These are phyloP conservation scores for Leucoagaricus sp. DNA, from an alignment of 1,284 basidiomycete species.

Conservation along the genomic window DNA sequence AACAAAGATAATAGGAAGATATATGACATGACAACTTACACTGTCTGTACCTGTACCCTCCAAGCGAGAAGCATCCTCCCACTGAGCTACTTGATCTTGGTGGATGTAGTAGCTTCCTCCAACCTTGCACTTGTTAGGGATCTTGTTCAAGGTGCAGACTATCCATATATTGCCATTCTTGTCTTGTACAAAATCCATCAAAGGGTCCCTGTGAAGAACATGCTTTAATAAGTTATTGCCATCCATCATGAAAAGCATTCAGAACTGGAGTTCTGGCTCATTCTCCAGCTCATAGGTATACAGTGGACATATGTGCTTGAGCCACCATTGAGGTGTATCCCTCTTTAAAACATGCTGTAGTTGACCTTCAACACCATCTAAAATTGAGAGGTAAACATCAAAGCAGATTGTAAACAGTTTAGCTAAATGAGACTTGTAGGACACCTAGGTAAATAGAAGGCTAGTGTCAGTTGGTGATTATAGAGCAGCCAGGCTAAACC, in stretches of 20 bases:
- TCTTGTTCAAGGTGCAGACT: not conserved
- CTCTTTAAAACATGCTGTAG: not conserved
- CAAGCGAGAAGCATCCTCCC: not conserved
- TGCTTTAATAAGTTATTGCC: constrained; percentile 10
- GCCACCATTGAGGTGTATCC: not conserved
- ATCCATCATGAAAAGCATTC: constrained; percentile 10
- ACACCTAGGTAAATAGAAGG: not conserved
- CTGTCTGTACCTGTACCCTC: too few species aligned
- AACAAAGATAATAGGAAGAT: too few species aligned
- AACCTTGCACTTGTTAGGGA: not conserved
- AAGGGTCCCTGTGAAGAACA: not conserved
- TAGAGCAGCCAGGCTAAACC: not conserved
- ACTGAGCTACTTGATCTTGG: not conserved
- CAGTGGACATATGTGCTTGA: not conserved
- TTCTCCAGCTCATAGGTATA: constrained; percentile 7
- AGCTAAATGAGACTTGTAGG: not conserved
- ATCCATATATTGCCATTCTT: not conserved
- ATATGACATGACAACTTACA: too few species aligned
- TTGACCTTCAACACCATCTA: not conserved
- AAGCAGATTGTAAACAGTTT: not conserved
- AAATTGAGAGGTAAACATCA: not conserved
- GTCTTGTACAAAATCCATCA: not conserved
- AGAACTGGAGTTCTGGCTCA: not conserved
- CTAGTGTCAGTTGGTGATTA: not conserved
- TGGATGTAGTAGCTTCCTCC: not conserved